Percentiles rank a stretch among this genome's conserved stretches.
These are phyloP conservation scores for Xerocomus potaroensis DNA, from an alignment of 768 basidiomycete species.

Conservation along the genomic window DNA sequence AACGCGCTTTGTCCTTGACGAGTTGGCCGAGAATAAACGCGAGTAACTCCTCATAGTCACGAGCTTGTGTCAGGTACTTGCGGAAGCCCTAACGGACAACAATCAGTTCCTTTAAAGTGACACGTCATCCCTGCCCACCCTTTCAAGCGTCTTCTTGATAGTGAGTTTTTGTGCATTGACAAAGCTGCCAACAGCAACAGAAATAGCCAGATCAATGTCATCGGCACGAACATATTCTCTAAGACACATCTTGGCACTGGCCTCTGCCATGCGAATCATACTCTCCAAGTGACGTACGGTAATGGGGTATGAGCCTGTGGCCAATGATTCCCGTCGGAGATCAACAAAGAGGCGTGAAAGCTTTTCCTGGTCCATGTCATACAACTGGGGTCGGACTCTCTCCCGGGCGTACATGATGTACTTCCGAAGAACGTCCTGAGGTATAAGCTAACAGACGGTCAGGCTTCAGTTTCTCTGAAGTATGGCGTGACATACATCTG, in stretches of 20 bases:
- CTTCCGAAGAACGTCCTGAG: conserved; percentile 92
- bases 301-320: conserved; percentile 98
- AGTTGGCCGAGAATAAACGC: conserved; percentile 92
- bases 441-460: conserved; percentile 66
- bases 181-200: conserved; percentile 92
- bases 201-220: conserved; percentile 96
- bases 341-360: conserved; percentile 91
- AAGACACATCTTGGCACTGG: conserved; percentile 97
- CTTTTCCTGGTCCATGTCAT: conserved; percentile 95
- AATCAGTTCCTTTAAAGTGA: conserved; percentile 9
- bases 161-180: conserved; percentile 97
- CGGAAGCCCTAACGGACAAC: conserved; percentile 71
- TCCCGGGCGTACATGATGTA: conserved; percentile 99
- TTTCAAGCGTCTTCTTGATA: conserved; percentile 95
- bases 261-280: conserved; percentile 99
- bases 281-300: conserved; percentile 97
- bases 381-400: conserved; percentile 86
- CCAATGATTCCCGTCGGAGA: conserved; percentile 90
- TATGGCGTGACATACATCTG: conserved; percentile 62
- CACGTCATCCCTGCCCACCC: conserved; percentile 44
- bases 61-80: conserved; percentile 94
- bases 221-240: conserved; percentile 94
- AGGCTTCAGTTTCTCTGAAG: conserved; percentile 6
- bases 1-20: conserved; percentile 87
- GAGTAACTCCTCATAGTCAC: conserved; percentile 93